phyloP scores from a whole-genome alignment of 495 filamentous ascomycete genomes.

The Trichoderma asperelloides region DNA sequence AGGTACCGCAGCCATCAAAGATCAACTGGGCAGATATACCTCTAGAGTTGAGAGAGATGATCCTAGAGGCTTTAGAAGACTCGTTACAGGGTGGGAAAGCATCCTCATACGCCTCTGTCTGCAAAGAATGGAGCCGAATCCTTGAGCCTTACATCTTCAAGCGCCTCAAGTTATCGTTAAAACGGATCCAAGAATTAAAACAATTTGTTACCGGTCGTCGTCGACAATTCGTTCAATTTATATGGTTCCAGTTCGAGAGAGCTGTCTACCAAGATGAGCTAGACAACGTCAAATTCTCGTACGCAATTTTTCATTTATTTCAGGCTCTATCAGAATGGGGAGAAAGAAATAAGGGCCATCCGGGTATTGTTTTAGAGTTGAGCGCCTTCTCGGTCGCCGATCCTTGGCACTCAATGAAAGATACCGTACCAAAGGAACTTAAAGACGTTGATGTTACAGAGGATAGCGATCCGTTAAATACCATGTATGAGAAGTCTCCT shows the following conservation, averaged over 20 bases:
- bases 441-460: neutral
- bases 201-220: neutral
- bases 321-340: neutral
- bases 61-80: neutral
- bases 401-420: neutral
- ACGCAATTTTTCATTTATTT: neutral
- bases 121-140: neutral
- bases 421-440: neutral
- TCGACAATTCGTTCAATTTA: neutral
- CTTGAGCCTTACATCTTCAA: neutral
- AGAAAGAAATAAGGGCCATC: neutral
- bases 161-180: neutral
- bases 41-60: neutral
- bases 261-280: neutral
- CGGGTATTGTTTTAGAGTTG: neutral
- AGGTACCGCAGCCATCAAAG: too few species aligned
- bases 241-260: neutral
- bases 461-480: neutral
- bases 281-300: neutral
- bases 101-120: neutral
- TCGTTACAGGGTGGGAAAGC: neutral
- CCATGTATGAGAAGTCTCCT: neutral
- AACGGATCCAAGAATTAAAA: neutral
- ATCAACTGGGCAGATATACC: neutral
- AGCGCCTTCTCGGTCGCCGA: neutral